These are phyloP conservation scores for Salvia sclarea DNA, from an alignment of 305 asterid genomes.

Conservation along the genomic window DNA sequence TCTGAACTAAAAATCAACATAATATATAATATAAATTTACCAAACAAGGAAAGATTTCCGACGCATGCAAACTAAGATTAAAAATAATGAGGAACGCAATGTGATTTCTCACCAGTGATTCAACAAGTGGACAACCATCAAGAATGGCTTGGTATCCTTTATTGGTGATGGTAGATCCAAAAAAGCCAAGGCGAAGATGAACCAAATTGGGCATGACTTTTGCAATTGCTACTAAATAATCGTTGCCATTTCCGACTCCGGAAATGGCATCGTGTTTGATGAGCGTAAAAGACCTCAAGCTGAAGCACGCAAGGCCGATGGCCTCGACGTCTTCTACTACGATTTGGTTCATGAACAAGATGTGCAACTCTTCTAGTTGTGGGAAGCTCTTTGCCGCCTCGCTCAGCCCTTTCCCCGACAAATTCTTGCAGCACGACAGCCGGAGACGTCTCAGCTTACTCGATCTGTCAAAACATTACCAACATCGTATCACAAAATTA, in stretches of 20 bases:
- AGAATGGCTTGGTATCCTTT: constrained; percentile 53
- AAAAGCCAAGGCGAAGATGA: constrained; percentile 42
- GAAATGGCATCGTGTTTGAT: constrained; percentile 17
- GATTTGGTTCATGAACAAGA: constrained; percentile 20
- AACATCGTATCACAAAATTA: neutral
- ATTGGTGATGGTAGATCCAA: constrained; percentile 45
- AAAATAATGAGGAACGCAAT: too few species aligned
- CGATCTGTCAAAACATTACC: neutral
- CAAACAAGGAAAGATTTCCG: too few species aligned
- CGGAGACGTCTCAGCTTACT: constrained; percentile 43
- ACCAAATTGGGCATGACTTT: constrained; percentile 47
- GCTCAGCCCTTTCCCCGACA: constrained; percentile 38
- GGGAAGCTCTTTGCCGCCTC: constrained; percentile 41
- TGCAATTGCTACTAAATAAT: constrained; percentile 37
- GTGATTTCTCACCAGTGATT: constrained; percentile 32
- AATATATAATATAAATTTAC: too few species aligned
- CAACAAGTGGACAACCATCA: constrained; percentile 47
- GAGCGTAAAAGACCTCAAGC: constrained; percentile 41
- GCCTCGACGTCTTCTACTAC: constrained; percentile 38
- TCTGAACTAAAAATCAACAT: too few species aligned
- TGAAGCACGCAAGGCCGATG: constrained; percentile 46
- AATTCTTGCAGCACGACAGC: constrained; percentile 26
- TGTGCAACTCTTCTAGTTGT: constrained; percentile 49
- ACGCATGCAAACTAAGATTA: too few species aligned
- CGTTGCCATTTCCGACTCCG: constrained; percentile 17